Evolutionary conservation across 495 filamentous ascomycete genomes (phyloP).

Genomic region (Sphaerosporella brunnea): DNA sequence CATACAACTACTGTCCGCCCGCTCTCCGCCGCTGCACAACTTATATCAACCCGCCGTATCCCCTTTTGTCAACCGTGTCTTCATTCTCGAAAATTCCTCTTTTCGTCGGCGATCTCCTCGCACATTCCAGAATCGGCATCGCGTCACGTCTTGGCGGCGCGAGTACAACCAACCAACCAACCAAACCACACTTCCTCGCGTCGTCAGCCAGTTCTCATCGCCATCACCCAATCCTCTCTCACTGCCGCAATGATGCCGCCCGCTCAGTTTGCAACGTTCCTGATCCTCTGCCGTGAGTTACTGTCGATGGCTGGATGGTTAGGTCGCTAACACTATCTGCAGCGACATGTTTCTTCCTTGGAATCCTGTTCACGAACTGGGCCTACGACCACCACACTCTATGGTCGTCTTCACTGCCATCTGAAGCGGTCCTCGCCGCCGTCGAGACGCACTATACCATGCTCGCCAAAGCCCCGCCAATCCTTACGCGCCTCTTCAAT

Average conservation of each 20-base stretch:
- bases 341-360: conserved; percentile 93
- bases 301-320: background rate
- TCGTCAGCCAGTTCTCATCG: background rate
- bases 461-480: conserved; percentile 67
- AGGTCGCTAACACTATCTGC: conserved; percentile 7
- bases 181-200: background rate
- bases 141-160: background rate
- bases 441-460: conserved; percentile 73
- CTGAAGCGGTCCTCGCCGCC: conserved; percentile 15
- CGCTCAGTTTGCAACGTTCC: conserved; percentile 66
- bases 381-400: conserved; percentile 97
- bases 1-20: background rate
- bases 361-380: conserved; percentile 91
- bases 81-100: background rate
- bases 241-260: conserved; percentile 12
- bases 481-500: conserved; percentile 84
- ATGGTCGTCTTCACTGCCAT: conserved; percentile 34
- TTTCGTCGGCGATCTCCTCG: background rate
- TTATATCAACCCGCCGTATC: too few species aligned
- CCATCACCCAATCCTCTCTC: background rate
- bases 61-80: conserved; percentile 1
- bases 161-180: background rate
- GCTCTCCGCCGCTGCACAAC: background rate
- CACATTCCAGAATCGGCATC: background rate
- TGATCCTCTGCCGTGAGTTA: conserved; percentile 79